These are phyloP conservation scores for Monosporascus sp. DNA, from an alignment of 2,329 filamentous ascomycete species.

Conservation along the genomic window DNA sequence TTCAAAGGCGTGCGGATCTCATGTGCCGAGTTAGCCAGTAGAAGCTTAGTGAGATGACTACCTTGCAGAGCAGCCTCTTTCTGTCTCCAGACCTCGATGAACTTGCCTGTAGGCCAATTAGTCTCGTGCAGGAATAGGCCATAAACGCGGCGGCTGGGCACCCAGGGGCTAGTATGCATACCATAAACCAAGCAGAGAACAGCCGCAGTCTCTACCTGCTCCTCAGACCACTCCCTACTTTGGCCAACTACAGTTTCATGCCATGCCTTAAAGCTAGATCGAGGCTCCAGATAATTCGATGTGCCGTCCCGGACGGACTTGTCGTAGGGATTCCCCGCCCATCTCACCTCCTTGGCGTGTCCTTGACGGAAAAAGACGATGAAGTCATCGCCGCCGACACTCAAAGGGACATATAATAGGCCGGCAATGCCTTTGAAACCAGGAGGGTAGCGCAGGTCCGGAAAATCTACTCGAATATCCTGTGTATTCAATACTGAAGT, in stretches of 20 bases:
- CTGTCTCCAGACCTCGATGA: slow-evolving; percentile 89
- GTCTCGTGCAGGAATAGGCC: not conserved
- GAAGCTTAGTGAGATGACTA: slow-evolving; percentile 70
- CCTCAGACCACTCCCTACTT: slow-evolving; percentile 82
- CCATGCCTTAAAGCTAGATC: slow-evolving; percentile 76
- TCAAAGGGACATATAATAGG: slow-evolving; percentile 75
- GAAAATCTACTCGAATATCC: slow-evolving; percentile 71
- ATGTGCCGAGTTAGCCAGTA: slow-evolving; percentile 84
- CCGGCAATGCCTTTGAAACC: slow-evolving; percentile 77
- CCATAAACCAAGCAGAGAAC: slow-evolving; percentile 85
- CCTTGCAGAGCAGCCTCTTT: slow-evolving; percentile 80
- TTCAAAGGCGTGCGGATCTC: slow-evolving; percentile 88
- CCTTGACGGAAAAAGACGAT: slow-evolving; percentile 86
- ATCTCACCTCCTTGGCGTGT: slow-evolving; percentile 71
- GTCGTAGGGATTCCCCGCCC: slow-evolving; percentile 83
- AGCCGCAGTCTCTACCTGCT: slow-evolving; percentile 83
- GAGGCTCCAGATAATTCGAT: slow-evolving; percentile 68
- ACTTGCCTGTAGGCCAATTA: slow-evolving; percentile 44
- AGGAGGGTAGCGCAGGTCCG: slow-evolving; percentile 72
- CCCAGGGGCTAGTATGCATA: slow-evolving; percentile 30
- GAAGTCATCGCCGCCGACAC: slow-evolving; percentile 71
- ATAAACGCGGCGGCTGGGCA: not conserved
- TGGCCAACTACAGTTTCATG: slow-evolving; percentile 75
- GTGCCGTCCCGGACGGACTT: slow-evolving; percentile 70
- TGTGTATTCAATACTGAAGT: slow-evolving; percentile 73